phyloP scores from a whole-genome alignment of 208 protist genomes.

The Sergeia podlipaevii region DNA sequence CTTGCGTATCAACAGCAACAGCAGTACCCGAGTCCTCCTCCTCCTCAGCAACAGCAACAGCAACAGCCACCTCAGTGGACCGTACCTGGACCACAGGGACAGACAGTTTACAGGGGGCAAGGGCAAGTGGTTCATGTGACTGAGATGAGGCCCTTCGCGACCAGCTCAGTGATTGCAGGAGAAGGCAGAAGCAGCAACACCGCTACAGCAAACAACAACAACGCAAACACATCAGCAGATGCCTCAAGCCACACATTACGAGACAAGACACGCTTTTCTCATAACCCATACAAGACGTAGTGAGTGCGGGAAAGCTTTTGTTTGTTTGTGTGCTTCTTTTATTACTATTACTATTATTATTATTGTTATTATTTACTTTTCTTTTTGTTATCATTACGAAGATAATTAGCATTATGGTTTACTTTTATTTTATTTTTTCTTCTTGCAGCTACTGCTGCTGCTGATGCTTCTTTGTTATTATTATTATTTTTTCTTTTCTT shows the following conservation, averaged over 20 bases:
- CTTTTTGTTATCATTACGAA: neutral
- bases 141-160: no score
- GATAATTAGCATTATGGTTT: neutral
- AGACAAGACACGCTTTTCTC: conserved; percentile 16
- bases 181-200: conserved; percentile 1
- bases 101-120: no score
- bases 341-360: neutral
- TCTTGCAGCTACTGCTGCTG: neutral
- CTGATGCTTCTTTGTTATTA: neutral
- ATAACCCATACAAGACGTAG: conserved; percentile 26
- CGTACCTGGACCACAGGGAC: no score
- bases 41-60: no score
- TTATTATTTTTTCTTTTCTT: conserved; percentile 9
- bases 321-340: conserved; percentile 2
- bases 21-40: no score
- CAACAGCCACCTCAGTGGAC: no score
- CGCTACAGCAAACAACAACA: neutral
- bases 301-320: neutral
- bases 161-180: no score
- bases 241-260: neutral
- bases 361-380: conserved; percentile 5
- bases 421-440: conserved; percentile 2
- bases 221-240: neutral
- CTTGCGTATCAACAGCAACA: no score
- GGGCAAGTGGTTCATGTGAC: no score